Evolutionary conservation across 2,329 filamentous ascomycete species (phyloP).

Genomic region (Albifimbria verrucaria): DNA sequence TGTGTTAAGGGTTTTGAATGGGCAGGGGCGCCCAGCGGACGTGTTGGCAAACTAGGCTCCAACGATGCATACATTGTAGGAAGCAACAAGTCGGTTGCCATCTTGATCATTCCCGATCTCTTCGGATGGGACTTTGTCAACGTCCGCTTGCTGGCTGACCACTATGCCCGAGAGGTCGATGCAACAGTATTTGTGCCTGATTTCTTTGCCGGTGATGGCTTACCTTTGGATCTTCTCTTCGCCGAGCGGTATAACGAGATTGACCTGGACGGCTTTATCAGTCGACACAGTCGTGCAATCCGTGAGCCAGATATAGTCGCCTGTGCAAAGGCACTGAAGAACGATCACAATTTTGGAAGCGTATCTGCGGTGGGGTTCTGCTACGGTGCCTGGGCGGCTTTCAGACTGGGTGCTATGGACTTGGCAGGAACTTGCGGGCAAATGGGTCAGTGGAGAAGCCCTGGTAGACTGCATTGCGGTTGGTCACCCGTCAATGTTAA

Average conservation of each 20-base stretch:
- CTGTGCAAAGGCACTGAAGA: constrained; percentile 31
- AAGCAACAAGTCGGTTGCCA: constrained; percentile 25
- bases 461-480: constrained; percentile 43
- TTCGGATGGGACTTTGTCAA: constrained; percentile 44
- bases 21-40: constrained; percentile 34
- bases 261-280: constrained; percentile 34
- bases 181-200: constrained; percentile 42
- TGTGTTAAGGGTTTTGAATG: constrained; percentile 36
- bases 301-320: constrained; percentile 38
- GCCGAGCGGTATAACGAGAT: constrained; percentile 28
- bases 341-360: constrained; percentile 22
- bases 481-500: constrained; percentile 42
- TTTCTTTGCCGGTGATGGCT: constrained; percentile 31
- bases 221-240: constrained; percentile 23
- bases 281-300: constrained; percentile 30
- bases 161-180: constrained; percentile 40
- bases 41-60: constrained; percentile 25
- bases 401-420: constrained; percentile 39
- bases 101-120: constrained; percentile 36
- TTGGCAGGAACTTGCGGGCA: neutral
- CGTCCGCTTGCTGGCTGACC: constrained; percentile 41
- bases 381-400: constrained; percentile 49
- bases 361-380: constrained; percentile 47
- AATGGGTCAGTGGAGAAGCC: too few species aligned
- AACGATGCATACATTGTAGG: constrained; percentile 34